phyloP scores from a whole-genome alignment of 1,284 basidiomycete genomes.

The Ustilago lituana region DNA sequence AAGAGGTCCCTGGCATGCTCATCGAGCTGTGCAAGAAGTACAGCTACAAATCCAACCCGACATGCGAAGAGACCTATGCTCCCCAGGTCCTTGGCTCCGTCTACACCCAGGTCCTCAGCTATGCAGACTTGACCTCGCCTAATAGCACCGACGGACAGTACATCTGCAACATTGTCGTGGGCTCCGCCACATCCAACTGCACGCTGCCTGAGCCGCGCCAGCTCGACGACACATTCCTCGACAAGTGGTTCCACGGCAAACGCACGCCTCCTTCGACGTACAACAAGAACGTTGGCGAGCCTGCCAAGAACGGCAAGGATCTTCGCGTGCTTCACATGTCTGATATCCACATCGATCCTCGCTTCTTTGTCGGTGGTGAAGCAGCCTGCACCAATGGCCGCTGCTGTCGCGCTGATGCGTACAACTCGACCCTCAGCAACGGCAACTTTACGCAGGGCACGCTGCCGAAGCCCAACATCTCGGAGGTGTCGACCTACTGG shows the following conservation, averaged over 20 bases:
- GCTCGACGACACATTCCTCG: constrained; percentile 48
- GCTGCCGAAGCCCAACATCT: constrained; percentile 48
- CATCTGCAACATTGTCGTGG: constrained; percentile 58
- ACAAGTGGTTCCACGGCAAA: constrained; percentile 58
- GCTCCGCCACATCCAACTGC: constrained; percentile 42
- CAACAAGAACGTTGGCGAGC: constrained; percentile 35
- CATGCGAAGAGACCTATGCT: constrained; percentile 54
- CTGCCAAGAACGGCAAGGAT: constrained; percentile 71
- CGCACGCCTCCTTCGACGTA: constrained; percentile 31
- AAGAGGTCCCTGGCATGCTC: constrained; percentile 73
- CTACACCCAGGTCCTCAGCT: constrained; percentile 62
- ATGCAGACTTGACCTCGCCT: constrained; percentile 50
- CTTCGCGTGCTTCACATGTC: constrained; percentile 80
- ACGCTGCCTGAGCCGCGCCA: constrained; percentile 40
- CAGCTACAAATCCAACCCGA: constrained; percentile 71
- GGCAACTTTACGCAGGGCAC: constrained; percentile 42
- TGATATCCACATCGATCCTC: constrained; percentile 82
- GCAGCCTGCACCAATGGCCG: constrained; percentile 78
- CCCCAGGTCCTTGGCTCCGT: constrained; percentile 46
- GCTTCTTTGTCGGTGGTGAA: constrained; percentile 78
- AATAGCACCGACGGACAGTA: constrained; percentile 56
- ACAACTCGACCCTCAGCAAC: constrained; percentile 71
- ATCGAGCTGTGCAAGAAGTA: constrained; percentile 75
- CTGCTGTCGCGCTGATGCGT: constrained; percentile 76
- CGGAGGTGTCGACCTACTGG: constrained; percentile 60